phyloP scores from a whole-genome alignment of 2,329 filamentous ascomycete species.

The Epichloe sp. region DNA sequence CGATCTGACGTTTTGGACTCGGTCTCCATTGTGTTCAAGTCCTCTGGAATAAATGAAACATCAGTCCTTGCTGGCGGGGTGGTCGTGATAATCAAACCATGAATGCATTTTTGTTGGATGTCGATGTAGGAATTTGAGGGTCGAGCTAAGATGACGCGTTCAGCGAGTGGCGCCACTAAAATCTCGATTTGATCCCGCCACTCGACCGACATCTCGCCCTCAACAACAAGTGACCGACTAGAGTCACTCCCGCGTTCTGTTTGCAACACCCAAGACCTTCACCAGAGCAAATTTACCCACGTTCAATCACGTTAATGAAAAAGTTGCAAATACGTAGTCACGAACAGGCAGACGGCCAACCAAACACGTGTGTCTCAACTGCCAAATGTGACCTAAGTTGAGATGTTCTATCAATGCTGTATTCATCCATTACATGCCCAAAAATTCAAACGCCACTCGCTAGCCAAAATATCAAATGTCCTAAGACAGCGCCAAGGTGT shows the following conservation, averaged over 20 bases:
- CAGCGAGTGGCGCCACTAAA: background rate
- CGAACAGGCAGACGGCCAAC: no score
- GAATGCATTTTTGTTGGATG: background rate
- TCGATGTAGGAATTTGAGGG: background rate
- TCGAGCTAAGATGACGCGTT: background rate
- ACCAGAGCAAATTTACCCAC: background rate
- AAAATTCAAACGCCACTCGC: slow-evolving; percentile 3
- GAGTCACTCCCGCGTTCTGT: background rate
- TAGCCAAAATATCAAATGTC: background rate
- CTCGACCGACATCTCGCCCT: slow-evolving; percentile 2
- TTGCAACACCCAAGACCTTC: background rate
- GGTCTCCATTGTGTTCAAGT: slow-evolving; percentile 15
- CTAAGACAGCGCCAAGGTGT: background rate
- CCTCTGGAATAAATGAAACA: background rate
- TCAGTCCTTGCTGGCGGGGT: background rate
- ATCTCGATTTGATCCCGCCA: background rate
- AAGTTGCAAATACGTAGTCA: background rate
- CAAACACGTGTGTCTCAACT: no score
- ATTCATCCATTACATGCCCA: background rate
- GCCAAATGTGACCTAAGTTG: background rate
- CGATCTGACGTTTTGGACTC: slow-evolving; percentile 18
- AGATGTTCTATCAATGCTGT: background rate
- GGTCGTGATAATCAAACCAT: background rate
- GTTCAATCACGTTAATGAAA: background rate
- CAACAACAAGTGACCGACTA: background rate